Base-by-base conservation (phyloP, 2,329 filamentous ascomycete genomes). In the Apiospora arundinis region DNA sequence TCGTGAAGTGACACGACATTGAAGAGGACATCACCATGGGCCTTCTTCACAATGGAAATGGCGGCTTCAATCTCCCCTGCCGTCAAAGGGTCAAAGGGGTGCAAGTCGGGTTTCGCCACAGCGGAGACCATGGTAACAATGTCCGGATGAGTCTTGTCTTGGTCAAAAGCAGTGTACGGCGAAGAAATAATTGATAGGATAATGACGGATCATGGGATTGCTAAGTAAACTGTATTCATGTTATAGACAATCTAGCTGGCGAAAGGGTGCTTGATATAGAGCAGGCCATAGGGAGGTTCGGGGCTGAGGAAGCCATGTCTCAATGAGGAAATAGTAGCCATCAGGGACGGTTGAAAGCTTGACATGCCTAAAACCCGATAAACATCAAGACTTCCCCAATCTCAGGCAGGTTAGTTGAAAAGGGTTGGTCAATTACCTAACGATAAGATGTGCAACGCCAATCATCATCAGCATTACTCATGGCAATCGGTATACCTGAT, bases 1-100 rank as follows among this genome's bases (percentile, higher is more conserved):
- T 97, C 95, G 77, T 91, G 92, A 40, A 97, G 85, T 2, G 93
- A 93, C 70, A 97, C 91, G 2, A 95, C 93, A 84, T 97, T 96
- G 88, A 95, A 97, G 81, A 91, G 90, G 72, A 97, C 87, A 67
- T 92, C 86, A 71, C 90, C 86, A 80, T 97, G 87, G 72, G 92
- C 87, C 76, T 91, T 89, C 73, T 90, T 91, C 74, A 97, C 86
- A 44, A 93, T 84, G 1, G 87, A 83, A 68, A 95, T 92, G 8
- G 91, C 90, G 25, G 87, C 83, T 76, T 92, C 91, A 76, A 97
- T 97, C 82, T 97, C 95, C 1, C 85, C 82, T 12, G 87, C 85
- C 12, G 88, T 88, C 65, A 97, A 90, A 69, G 94, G 94, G 78
- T 97, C 94, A 74, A 96, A 88, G 7, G 94, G 94, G 78, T 97